Evolutionary conservation across 2,329 filamentous ascomycete genomes (phyloP).

Genomic region (Cercospora sp.): DNA sequence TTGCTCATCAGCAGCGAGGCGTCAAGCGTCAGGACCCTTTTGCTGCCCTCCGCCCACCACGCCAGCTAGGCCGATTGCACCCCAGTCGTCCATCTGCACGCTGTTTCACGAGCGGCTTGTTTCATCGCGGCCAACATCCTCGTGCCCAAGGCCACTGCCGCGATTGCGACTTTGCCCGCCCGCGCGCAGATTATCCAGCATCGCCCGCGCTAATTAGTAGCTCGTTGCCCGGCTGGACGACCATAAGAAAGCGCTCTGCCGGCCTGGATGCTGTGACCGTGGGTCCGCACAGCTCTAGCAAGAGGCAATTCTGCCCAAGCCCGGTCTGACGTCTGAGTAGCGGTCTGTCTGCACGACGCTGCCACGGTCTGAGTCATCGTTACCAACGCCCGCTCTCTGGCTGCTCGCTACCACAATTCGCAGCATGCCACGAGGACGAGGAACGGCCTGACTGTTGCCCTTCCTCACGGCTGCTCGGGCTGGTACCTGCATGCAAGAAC

Average conservation of each 20-base stretch:
- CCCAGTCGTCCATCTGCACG: constrained; percentile 3
- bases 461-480: background rate
- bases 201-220: background rate
- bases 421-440: background rate
- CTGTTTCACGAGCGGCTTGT: constrained; percentile 2
- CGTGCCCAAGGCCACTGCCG: constrained; percentile 1
- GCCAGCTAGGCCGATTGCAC: background rate
- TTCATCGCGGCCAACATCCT: background rate
- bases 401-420: constrained; percentile 4
- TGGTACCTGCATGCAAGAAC: constrained; percentile 8
- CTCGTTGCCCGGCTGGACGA: background rate
- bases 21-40: background rate
- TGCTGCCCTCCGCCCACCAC: background rate
- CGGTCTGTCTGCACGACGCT: constrained; percentile 10
- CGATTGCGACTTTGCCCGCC: constrained; percentile 2
- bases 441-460: constrained; percentile 1
- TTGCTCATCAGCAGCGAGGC: background rate
- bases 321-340: constrained; percentile 1
- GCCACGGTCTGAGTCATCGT: constrained; percentile 1
- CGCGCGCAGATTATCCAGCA: constrained; percentile 1
- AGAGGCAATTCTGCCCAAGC: background rate
- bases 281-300: constrained; percentile 8
- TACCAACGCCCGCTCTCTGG: background rate
- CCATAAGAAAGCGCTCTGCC: background rate
- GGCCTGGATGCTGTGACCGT: background rate